Percentiles rank a stretch among this genome's conserved stretches.
These are phyloP conservation scores for Neurospora hispaniola DNA, from an alignment of 495 filamentous ascomycete genomes.

Conservation along the genomic window DNA sequence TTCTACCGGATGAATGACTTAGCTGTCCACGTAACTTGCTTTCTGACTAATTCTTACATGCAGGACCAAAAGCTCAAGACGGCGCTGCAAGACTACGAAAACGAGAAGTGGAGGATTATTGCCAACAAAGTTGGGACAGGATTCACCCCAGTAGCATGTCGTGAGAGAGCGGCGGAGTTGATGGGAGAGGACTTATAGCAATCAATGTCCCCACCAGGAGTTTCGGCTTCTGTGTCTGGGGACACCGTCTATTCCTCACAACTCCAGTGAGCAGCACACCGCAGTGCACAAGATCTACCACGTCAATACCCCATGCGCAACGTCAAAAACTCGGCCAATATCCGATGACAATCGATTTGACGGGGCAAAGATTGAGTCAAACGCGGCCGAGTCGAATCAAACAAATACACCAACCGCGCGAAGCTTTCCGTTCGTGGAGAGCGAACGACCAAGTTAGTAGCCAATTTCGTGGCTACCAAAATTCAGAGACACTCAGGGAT, in stretches of 20 bases:
- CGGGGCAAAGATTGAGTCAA: neutral
- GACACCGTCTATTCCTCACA: slow-evolving; percentile 36
- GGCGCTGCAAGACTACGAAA: slow-evolving; percentile 79
- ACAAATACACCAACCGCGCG: neutral
- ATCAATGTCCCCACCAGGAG: slow-evolving; percentile 43
- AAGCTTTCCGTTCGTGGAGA: neutral
- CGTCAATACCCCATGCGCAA: neutral
- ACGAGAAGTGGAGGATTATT: slow-evolving; percentile 81
- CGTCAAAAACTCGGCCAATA: neutral
- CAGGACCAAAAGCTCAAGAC: slow-evolving; percentile 69
- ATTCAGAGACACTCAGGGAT: neutral
- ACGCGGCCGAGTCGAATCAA: neutral
- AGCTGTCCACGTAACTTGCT: neutral
- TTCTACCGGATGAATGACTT: neutral
- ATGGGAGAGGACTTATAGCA: slow-evolving; percentile 42
- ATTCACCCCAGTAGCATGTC: slow-evolving; percentile 75
- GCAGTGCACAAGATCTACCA: slow-evolving; percentile 1
- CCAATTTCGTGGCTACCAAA: neutral
- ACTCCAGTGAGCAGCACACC: slow-evolving; percentile 20
- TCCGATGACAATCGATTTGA: neutral
- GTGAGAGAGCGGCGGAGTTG: slow-evolving; percentile 61
- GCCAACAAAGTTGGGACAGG: slow-evolving; percentile 78
- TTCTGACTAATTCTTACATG: neutral
- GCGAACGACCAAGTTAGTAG: neutral
- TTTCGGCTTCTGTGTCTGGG: slow-evolving; percentile 41